phyloP scores from a whole-genome alignment of 768 basidiomycete genomes.

The Pleurotus tuoliensis region DNA sequence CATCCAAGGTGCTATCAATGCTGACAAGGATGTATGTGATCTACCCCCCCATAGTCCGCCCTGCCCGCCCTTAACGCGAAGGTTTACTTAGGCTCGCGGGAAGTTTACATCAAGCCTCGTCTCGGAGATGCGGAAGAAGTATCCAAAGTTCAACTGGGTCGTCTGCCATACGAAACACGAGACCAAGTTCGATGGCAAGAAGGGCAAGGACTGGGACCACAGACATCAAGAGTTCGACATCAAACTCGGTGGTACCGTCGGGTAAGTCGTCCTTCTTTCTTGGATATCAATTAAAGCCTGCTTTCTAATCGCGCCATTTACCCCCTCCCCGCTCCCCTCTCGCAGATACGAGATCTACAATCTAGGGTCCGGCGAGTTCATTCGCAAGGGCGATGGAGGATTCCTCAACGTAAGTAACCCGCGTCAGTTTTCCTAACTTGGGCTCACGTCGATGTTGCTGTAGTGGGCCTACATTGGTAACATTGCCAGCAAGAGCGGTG shows the following conservation, averaged over 20 bases:
- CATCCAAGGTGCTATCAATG: neutral
- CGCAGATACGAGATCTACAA: conserved; percentile 3
- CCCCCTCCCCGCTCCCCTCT: neutral
- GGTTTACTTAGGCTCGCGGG: neutral
- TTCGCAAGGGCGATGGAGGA: conserved; percentile 6
- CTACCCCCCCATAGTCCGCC: neutral
- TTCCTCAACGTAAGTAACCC: conserved; percentile 4
- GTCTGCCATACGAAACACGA: conserved; percentile 17
- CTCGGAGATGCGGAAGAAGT: conserved; percentile 8
- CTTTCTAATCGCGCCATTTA: no score
- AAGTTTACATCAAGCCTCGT: neutral
- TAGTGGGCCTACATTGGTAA: no score
- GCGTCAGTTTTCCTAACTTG: no score
- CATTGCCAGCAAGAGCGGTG: no score
- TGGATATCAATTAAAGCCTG: no score
- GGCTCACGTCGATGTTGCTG: no score
- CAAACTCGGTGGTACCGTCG: conserved; percentile 12
- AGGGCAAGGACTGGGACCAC: conserved; percentile 18
- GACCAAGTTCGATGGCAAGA: conserved; percentile 10
- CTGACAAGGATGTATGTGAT: neutral
- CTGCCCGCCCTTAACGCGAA: neutral
- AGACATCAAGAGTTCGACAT: conserved; percentile 13
- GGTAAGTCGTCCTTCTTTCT: conserved; percentile 7
- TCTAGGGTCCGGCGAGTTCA: neutral
- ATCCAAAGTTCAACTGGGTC: conserved; percentile 16